phyloP scores from a whole-genome alignment of 176 grass and related monocot species.

The Musa troglodytarum region DNA sequence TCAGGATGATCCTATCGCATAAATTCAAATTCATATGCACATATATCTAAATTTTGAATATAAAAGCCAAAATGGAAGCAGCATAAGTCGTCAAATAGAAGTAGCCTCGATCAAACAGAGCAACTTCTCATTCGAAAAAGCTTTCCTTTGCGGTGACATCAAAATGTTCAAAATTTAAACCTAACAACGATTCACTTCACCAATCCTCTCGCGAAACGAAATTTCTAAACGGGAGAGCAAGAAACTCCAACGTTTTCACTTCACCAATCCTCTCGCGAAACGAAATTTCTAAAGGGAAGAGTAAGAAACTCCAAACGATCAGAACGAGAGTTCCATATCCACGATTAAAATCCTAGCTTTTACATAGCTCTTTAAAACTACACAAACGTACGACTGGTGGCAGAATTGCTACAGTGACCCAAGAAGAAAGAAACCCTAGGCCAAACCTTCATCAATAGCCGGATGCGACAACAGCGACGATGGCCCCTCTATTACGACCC shows the following conservation, averaged over 20 bases:
- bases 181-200: no score
- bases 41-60: not conserved
- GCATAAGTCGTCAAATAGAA: not conserved
- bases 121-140: not conserved
- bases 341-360: not conserved
- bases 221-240: no score
- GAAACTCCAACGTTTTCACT: no score
- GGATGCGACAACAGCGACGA: slow-evolving; percentile 24
- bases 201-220: not conserved
- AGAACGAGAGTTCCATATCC: not conserved
- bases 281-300: no score
- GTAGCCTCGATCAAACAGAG: not conserved
- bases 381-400: slow-evolving; percentile 9
- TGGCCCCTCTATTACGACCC: slow-evolving; percentile 30
- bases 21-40: not conserved
- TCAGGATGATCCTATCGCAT: not conserved
- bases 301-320: not conserved
- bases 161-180: not conserved
- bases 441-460: slow-evolving; percentile 53
- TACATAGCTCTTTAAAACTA: not conserved
- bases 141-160: not conserved
- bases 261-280: not conserved
- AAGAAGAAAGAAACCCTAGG: slow-evolving; percentile 24
- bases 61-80: not conserved
- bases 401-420: slow-evolving; percentile 32